Base-by-base conservation (phyloP, 768 basidiomycete species). In the Tulasnella calospora region DNA sequence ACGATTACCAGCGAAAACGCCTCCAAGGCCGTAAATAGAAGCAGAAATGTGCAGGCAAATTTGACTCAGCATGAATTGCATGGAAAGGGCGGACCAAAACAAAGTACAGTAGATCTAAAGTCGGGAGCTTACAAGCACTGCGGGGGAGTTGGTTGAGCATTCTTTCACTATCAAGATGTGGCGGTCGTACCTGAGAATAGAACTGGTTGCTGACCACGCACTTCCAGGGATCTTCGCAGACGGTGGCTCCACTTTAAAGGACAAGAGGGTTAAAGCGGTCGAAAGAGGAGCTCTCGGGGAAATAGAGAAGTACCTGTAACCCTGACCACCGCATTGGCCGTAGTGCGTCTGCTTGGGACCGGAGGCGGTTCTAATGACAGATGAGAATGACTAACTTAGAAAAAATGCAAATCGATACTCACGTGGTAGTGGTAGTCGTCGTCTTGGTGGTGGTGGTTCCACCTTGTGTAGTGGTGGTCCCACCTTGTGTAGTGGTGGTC, bases 211-310 rank as follows among this genome's bases (percentile, higher is more conserved):
- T 71, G 38, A 17, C 36, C 21, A 10, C 19, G 78, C 78, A 79
- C 36, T 41, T 74, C 21, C 41, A 71, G 21, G 67, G 67, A 10
- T 41, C 4, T 27, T 40, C 75, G 61, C 78, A 79, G 21, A 61
- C 47, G 19, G 78, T 79, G n/a, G 78, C 73, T 21, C 78, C 78
- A 15, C 75, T 79, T 10, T 8, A 75, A 3, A 41, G 38, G 17
- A 5, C 30, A 33, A 67, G 27, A 0, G 12, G 9, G 73, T 47
- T 13, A 41, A 13, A 47, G 46, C n/a, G n/a, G 33, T n/a, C 44
- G 17, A 44, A 8, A 30, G n/a, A 21, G 17, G 41, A 23, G 44
- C n/a, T 33, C 27, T 6, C 41, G 2, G n/a, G 21, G 27, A 13
- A 23, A n/a, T 33, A 47, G n/a, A 41, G 27, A 73, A 3, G n/a